Evolutionary conservation across 345 rosid species (phyloP), one percentile per base, ranked within the genome.

Genomic region (Acer negundo): DNA sequence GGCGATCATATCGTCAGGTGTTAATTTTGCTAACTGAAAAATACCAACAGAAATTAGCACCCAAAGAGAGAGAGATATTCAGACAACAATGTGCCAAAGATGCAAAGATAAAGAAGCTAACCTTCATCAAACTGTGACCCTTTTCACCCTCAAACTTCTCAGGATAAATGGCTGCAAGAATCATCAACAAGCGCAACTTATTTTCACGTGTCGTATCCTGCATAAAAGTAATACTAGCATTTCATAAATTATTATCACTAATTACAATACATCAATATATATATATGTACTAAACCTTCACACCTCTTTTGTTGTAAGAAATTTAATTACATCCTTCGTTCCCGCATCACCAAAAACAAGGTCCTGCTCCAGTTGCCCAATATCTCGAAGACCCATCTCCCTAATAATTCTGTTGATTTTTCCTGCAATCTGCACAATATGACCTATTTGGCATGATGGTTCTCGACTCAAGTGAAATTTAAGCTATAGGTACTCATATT

Each of bases 331-430:
- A 51, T 97, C 98, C 80, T 93, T 94, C 90, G 82, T 90, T 77
- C 98, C 96, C 35, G 96, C 97, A 90, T 94, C 99, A 80, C 99
- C 98, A 79, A 97, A 97, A 62, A 92, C 98, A 78, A 97, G 94
- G 78, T 92, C 97, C 82, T 97, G 98, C 84, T 97, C 97, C 70
- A 97, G 90, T 77, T 97, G 96, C 77, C 98, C 99, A 79, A 97
- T 84, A 74, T 97, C 98, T 77, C 90, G 84, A 78, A 97, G 98
- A 65, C 91, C 93, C 73, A 74, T 79, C 51, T 97, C 98, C 82
- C 87, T 88, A 70, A 97, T 94, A 46, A 88, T 82, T 82, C 83
- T 86, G 84, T 90, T 94, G 72, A 97, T 82, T 89, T 94, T 97
- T 82, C 90, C 94, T 28, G 98, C 98, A 80, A 97, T 93, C 99